Conservation (phyloP, 495 filamentous ascomycete genomes). For the Pyrenula aspistea region DNA sequence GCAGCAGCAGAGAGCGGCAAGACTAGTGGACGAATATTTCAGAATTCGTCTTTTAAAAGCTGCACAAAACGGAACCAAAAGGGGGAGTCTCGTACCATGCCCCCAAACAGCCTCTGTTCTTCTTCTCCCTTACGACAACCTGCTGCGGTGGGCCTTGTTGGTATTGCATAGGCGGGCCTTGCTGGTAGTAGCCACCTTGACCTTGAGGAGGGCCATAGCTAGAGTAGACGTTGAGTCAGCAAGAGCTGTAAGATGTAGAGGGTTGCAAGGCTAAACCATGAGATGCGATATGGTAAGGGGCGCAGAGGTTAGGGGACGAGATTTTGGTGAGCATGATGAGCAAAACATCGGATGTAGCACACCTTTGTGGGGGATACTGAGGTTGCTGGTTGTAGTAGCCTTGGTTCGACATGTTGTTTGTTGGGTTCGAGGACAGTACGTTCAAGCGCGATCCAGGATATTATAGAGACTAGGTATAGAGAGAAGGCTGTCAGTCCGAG, state of each 20-base stretch:
- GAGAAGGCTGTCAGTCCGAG: neutral
- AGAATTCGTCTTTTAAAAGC: conserved; percentile 7
- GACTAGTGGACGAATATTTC: conserved; percentile 18
- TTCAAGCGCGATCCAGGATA: neutral
- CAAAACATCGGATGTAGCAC: conserved; percentile 7
- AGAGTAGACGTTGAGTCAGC: conserved; percentile 15
- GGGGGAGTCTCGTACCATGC: conserved; percentile 34
- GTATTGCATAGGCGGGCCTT: conserved; percentile 38
- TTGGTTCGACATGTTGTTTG: conserved; percentile 30
- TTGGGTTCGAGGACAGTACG: neutral
- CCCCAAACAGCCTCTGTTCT: conserved; percentile 48
- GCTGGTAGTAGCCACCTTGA: conserved; percentile 43
- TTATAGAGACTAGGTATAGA: neutral
- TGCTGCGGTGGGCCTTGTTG: conserved; percentile 20
- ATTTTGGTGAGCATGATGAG: conserved; percentile 8
- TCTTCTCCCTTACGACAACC: conserved; percentile 17
- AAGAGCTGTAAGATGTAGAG: conserved; percentile 14
- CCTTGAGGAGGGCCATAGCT: conserved; percentile 2
- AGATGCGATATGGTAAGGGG: conserved; percentile 4
- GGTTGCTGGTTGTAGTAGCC: conserved; percentile 28
- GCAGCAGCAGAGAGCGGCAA: conserved; percentile 64
- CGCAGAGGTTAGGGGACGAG: conserved; percentile 7
- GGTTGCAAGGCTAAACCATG: conserved; percentile 6
- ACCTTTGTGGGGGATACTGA: conserved; percentile 26
- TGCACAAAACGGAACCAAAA: no score